Evolutionary conservation across 306 rosid genomes (phyloP), one percentile per base, ranked within the genome.

Genomic region (Ormosia semicastrata): DNA sequence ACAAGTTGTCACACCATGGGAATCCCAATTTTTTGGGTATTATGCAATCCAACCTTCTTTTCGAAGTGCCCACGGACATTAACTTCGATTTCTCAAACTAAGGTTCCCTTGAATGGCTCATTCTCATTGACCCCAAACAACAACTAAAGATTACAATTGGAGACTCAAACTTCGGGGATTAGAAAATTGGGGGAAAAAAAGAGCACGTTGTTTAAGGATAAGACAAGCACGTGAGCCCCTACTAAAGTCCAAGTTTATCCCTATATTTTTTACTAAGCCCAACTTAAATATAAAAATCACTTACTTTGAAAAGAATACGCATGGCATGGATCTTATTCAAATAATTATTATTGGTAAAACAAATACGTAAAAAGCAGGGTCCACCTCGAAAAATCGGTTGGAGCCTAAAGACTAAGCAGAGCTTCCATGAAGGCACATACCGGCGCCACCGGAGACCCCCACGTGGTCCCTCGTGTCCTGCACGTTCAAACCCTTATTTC

Each of bases 401-500:
- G 52, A 57, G 17, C 3, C 53, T 15, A 29, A 71, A 56, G 32
- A 72, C 56, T 47, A 66, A 75, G 17, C 14, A 24, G 47, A 50
- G 83, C 30, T 73, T 86, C 86, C 75, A 73, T 73, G 79, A 82
- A 86, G 15, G 53, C 70, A 33, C 84, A 59, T 63, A 66, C 18
- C 86, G 86, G 75, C 78, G 74, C 43, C 73, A 24, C 15, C 67
- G 86, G 79, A 75, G 68, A 78, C 71, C 78, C 83, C 84, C 89
- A 86, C 86, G 86, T 86, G 89, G 53, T 44, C 75, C 89, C 86
- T 86, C 89, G 86, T 86, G 89, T 78, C 75, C 41, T 60, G 46
- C 86, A 86, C 82, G 84, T 86, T 86, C 89, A 49, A 73, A 63
- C 86, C 86, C 89, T 73, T 32, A 39, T 78, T 86, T 86, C 86